A percentile compares a stretch with the other conserved stretches of the same genome.
phyloP scores from a whole-genome alignment of 371 early-diverging fungal genomes.

The Thermomucor indicae-seudaticae region DNA sequence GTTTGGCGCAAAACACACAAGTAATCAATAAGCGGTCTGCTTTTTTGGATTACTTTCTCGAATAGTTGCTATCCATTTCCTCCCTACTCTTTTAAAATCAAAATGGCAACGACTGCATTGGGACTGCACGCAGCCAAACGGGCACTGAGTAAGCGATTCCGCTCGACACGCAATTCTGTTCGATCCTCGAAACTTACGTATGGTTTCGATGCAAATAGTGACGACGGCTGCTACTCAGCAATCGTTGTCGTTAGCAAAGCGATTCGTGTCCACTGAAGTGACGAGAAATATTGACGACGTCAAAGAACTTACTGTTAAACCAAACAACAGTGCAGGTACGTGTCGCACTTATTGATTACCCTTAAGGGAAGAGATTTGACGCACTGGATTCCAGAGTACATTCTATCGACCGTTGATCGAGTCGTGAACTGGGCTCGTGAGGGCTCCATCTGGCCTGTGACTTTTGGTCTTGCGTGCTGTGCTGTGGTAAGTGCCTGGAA shows the following conservation, averaged over 20 bases:
- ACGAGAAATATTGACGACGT: slow-evolving; percentile 45
- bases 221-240: slow-evolving; percentile 24
- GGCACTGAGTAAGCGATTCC: slow-evolving; percentile 37
- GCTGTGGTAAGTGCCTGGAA: slow-evolving; percentile 59
- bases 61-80: too few species aligned
- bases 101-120: slow-evolving; percentile 38
- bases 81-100: slow-evolving; percentile 38
- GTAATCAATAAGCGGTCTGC: too few species aligned
- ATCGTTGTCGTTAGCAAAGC: slow-evolving; percentile 24
- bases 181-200: too few species aligned
- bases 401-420: slow-evolving; percentile 84
- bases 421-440: slow-evolving; percentile 94
- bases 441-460: slow-evolving; percentile 96
- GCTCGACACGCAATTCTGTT: neutral
- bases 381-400: slow-evolving; percentile 49
- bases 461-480: slow-evolving; percentile 98
- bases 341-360: neutral
- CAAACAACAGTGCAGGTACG: slow-evolving; percentile 48
- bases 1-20: too few species aligned
- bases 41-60: too few species aligned
- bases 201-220: slow-evolving; percentile 7
- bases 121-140: slow-evolving; percentile 48
- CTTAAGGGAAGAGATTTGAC: neutral
- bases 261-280: slow-evolving; percentile 44
- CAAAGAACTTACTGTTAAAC: slow-evolving; percentile 42